These are phyloP conservation scores for Salix udensis DNA, from an alignment of 345 rosid genomes.

Conservation along the genomic window DNA sequence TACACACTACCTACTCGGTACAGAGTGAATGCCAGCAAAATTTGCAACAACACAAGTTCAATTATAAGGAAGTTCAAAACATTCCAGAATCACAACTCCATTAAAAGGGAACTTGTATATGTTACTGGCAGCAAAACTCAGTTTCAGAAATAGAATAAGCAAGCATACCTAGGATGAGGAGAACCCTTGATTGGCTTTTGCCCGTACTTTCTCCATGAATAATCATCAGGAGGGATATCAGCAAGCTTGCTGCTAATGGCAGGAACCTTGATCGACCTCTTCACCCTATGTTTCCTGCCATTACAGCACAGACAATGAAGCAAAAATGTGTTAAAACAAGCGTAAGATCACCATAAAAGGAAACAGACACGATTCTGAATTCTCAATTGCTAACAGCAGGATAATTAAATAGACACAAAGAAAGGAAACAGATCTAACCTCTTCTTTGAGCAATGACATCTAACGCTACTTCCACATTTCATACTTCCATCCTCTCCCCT, in stretches of 20 bases:
- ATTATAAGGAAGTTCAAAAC: neutral
- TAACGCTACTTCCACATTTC: constrained; percentile 58
- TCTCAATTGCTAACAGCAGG: neutral
- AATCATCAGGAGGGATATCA: constrained; percentile 81
- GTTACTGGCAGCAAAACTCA: neutral
- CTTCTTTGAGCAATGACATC: constrained; percentile 83
- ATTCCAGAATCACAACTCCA: neutral
- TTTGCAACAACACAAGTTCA: neutral
- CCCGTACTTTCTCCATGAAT: constrained; percentile 80
- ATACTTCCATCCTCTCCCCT: constrained; percentile 68
- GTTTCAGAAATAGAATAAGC: neutral
- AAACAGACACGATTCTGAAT: neutral
- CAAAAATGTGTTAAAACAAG: neutral
- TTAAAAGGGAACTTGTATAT: neutral
- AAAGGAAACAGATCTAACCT: constrained; percentile 35
- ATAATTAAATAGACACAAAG: neutral
- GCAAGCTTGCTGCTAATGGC: constrained; percentile 81
- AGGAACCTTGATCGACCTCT: constrained; percentile 75
- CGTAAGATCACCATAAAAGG: neutral
- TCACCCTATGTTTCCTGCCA: constrained; percentile 67
- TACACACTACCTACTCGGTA: neutral
- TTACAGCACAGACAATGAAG: constrained; percentile 16
- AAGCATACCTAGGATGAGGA: constrained; percentile 69
- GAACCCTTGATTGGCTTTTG: constrained; percentile 87
- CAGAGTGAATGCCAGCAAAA: neutral